A percentile compares a stretch with the other conserved stretches of the same genome.
These are phyloP conservation scores for Gnomoniopsis smithogilvyi DNA, from an alignment of 2,329 filamentous ascomycete genomes.

Conservation along the genomic window DNA sequence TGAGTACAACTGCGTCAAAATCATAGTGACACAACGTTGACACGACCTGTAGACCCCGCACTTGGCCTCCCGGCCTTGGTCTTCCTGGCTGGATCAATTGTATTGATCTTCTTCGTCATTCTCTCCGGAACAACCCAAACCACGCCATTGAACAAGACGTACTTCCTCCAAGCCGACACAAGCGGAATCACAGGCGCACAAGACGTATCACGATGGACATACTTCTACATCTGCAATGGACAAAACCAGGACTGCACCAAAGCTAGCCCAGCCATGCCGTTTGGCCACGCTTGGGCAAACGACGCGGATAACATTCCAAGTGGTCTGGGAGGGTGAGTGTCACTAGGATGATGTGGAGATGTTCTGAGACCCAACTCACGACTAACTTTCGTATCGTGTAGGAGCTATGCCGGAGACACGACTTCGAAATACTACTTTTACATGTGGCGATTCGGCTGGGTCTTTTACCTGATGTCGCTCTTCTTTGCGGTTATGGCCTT, in stretches of 20 bases:
- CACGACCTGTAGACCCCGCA: conserved; percentile 32
- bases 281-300: conserved; percentile 68
- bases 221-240: conserved; percentile 76
- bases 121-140: conserved; percentile 48
- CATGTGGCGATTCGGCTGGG: conserved; percentile 89
- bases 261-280: conserved; percentile 59
- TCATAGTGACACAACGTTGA: not conserved
- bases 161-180: conserved; percentile 82
- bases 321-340: conserved; percentile 41
- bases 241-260: conserved; percentile 62
- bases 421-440: conserved; percentile 68
- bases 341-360: not conserved
- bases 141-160: conserved; percentile 68
- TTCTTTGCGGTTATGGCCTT: conserved; percentile 72
- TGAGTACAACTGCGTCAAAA: not conserved
- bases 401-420: conserved; percentile 46
- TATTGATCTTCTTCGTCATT: conserved; percentile 58
- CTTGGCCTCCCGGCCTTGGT: conserved; percentile 42
- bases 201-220: conserved; percentile 77
- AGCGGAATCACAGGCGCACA: conserved; percentile 67
- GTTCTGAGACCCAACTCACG: not conserved
- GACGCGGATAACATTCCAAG: conserved; percentile 41
- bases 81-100: conserved; percentile 48
- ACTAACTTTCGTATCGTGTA: not conserved
- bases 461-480: conserved; percentile 81